These are phyloP conservation scores for Mollisiaceae sp. DNA, from an alignment of 2,329 filamentous ascomycete species.

Conservation along the genomic window DNA sequence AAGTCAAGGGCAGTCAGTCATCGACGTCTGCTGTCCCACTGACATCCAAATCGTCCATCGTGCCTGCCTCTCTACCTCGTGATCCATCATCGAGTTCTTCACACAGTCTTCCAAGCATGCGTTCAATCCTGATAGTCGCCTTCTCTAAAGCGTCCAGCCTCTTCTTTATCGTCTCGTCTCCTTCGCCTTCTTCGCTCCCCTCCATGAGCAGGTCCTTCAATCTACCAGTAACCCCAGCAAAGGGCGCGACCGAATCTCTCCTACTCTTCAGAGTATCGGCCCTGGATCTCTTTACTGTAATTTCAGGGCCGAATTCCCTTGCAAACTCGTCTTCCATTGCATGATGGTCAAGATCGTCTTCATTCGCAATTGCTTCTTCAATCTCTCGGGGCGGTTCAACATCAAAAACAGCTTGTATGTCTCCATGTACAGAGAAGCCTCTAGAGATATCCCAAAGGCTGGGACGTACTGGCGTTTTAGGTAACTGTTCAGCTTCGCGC, in stretches of 20 bases:
- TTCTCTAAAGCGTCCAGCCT: conserved; percentile 37
- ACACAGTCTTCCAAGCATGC: conserved; percentile 36
- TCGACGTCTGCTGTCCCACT: conserved; percentile 32
- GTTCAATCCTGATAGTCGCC: conserved; percentile 36
- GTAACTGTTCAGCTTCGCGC: conserved; percentile 34
- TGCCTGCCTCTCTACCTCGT: conserved; percentile 20
- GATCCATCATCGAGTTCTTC: conserved; percentile 29
- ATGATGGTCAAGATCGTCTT: conserved; percentile 26
- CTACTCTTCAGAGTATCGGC: conserved; percentile 27
- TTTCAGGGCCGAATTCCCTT: conserved; percentile 29
- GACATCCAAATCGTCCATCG: conserved; percentile 31
- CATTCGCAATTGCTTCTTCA: conserved; percentile 33
- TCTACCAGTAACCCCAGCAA: conserved; percentile 33
- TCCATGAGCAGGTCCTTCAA: conserved; percentile 33
- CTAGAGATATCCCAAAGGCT: conserved; percentile 39
- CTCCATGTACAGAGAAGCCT: conserved; percentile 40
- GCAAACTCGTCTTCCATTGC: conserved; percentile 31
- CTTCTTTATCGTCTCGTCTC: conserved; percentile 21
- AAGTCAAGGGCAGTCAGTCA: conserved; percentile 5
- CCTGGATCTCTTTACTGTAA: conserved; percentile 17
- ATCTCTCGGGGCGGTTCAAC: conserved; percentile 36
- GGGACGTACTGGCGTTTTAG: conserved; percentile 26
- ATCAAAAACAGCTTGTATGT: conserved; percentile 43
- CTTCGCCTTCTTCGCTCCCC: conserved; percentile 30
- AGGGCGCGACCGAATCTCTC: conserved; percentile 39